These are phyloP conservation scores for Blastocystis sp. DNA, from an alignment of 352 stramenopile species.

Conservation along the genomic window DNA sequence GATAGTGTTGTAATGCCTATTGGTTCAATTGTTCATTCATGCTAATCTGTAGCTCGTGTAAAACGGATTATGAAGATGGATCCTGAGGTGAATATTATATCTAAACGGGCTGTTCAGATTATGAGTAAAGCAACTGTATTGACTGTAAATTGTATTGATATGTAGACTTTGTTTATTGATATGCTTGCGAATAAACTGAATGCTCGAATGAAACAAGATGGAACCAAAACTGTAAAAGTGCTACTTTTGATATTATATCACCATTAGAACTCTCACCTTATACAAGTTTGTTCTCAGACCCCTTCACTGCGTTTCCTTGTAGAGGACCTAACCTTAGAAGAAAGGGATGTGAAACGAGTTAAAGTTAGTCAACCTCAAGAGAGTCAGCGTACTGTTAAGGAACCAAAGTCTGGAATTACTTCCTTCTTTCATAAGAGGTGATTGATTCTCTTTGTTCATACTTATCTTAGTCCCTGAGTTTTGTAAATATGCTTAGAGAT, in stretches of 20 bases:
- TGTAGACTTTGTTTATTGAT: conserved; percentile 39
- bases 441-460: no score
- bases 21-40: background rate
- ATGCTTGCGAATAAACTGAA: background rate
- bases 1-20: background rate
- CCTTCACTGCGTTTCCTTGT: background rate
- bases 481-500: no score
- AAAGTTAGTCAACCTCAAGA: no score
- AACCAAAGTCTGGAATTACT: background rate
- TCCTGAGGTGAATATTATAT: conserved; percentile 19
- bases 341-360: background rate
- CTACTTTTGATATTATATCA: background rate
- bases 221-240: background rate
- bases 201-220: background rate
- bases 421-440: background rate
- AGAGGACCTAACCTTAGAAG: conserved; percentile 2
- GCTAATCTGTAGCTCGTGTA: background rate
- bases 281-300: conserved; percentile 14
- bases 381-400: no score
- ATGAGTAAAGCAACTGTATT: conserved; percentile 26
- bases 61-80: conserved; percentile 48
- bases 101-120: background rate
- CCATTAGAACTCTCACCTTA: background rate
- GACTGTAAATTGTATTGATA: background rate
- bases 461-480: no score